phyloP scores from a whole-genome alignment of 192 early-diverging fungal genomes.

The Rhizoclosmatium globosum region DNA sequence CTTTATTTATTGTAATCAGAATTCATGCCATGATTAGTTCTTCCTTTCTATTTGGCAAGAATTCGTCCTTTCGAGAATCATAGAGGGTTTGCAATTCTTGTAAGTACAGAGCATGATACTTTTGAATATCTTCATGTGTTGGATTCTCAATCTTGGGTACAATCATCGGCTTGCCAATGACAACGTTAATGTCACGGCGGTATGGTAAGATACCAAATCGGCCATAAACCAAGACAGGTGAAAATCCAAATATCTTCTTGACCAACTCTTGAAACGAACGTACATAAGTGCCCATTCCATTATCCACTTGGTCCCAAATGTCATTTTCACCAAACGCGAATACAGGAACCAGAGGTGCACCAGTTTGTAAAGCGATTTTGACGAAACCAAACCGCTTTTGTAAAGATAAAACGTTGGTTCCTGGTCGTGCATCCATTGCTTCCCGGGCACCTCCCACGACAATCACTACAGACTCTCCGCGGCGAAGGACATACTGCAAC shows the following conservation, averaged over 20 bases:
- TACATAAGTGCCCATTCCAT: constrained; percentile 70
- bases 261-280: constrained; percentile 75
- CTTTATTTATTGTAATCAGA: no score
- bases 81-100: constrained; percentile 70
- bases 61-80: constrained; percentile 76
- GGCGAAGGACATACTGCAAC: constrained; percentile 33
- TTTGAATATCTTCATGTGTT: constrained; percentile 64
- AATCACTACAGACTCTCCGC: constrained; percentile 3
- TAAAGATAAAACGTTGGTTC: constrained; percentile 51
- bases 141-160: constrained; percentile 64
- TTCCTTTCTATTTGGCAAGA: constrained; percentile 67
- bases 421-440: constrained; percentile 38
- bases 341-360: constrained; percentile 80
- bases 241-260: constrained; percentile 58
- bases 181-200: constrained; percentile 49
- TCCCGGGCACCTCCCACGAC: constrained; percentile 52
- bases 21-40: constrained; percentile 64
- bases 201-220: constrained; percentile 71
- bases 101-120: constrained; percentile 75
- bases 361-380: constrained; percentile 81
- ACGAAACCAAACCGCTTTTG: constrained; percentile 68
- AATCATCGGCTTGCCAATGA: constrained; percentile 55
- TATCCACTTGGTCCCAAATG: constrained; percentile 73
- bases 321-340: constrained; percentile 85
- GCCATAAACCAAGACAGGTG: constrained; percentile 76